Percentiles rank a stretch among this genome's conserved stretches.
phyloP scores from a whole-genome alignment of 163 green algal species.

The Volvox carteri region DNA sequence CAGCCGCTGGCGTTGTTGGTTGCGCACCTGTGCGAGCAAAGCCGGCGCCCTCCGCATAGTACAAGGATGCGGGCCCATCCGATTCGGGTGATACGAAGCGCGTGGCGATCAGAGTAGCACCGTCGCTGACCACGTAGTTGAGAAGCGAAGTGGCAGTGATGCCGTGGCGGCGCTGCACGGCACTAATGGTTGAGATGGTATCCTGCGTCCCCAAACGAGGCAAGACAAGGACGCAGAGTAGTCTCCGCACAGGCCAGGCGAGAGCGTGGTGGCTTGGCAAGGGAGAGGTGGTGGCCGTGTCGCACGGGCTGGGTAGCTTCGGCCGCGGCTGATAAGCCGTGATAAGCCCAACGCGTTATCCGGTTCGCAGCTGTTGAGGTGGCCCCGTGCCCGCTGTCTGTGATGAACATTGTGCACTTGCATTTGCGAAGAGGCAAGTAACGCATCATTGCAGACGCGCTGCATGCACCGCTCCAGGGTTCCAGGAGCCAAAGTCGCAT shows the following conservation, averaged over 20 bases:
- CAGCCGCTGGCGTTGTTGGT: background rate
- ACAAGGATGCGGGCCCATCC: conserved; percentile 87
- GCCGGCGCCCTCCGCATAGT: conserved; percentile 91
- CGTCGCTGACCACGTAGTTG: conserved; percentile 96
- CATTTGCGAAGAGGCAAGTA: too few species aligned
- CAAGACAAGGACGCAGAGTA: background rate
- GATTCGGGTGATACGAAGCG: conserved; percentile 82
- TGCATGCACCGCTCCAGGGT: too few species aligned
- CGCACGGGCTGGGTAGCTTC: too few species aligned
- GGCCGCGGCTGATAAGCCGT: too few species aligned
- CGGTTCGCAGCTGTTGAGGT: too few species aligned
- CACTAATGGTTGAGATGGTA: conserved; percentile 82
- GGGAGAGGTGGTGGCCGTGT: background rate
- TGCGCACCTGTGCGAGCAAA: conserved; percentile 10
- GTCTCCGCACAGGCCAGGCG: too few species aligned
- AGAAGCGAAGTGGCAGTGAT: conserved; percentile 89
- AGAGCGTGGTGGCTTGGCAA: background rate
- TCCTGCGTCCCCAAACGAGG: conserved; percentile 61
- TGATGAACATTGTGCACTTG: too few species aligned
- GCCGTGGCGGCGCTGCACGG: conserved; percentile 75
- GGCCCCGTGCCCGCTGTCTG: too few species aligned
- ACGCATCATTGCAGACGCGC: too few species aligned
- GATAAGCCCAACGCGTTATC: too few species aligned
- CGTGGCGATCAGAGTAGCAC: conserved; percentile 90
- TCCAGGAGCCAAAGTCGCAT: too few species aligned